These are phyloP conservation scores for Ampelomyces quisqualis DNA, from an alignment of 2,329 filamentous ascomycete genomes.

Conservation along the genomic window DNA sequence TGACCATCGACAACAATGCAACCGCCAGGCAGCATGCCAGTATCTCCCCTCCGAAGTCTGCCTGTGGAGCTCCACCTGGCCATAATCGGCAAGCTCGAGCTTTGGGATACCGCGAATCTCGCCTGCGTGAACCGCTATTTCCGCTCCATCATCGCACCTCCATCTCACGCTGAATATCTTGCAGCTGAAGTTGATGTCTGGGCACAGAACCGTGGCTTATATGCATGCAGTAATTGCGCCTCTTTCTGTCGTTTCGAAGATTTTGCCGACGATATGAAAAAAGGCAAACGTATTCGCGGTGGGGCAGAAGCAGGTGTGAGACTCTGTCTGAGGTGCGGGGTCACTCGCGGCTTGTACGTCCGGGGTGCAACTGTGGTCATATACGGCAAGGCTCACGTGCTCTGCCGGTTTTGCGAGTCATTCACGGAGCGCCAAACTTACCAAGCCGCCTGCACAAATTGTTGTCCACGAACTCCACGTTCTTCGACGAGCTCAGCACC, in stretches of 20 bases:
- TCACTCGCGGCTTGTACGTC: conserved; percentile 20
- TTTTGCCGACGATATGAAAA: conserved; percentile 35
- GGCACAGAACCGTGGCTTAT: conserved; percentile 22
- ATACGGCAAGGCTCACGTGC: conserved; percentile 19
- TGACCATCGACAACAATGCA: not conserved
- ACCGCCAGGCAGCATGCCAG: conserved; percentile 16
- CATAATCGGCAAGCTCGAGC: conserved; percentile 22
- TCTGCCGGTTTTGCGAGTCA: conserved; percentile 19
- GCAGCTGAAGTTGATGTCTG: conserved; percentile 23
- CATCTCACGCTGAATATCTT: conserved; percentile 22
- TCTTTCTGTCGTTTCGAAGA: conserved; percentile 19
- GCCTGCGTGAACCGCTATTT: conserved; percentile 21
- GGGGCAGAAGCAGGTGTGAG: conserved; percentile 23
- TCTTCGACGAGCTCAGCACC: not conserved
- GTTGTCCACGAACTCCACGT: conserved; percentile 5
- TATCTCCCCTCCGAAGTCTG: conserved; percentile 21
- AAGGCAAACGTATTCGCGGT: conserved; percentile 28
- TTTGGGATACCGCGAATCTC: conserved; percentile 23
- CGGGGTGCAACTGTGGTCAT: conserved; percentile 23
- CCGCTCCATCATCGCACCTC: conserved; percentile 18
- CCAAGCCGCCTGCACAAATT: conserved; percentile 16
- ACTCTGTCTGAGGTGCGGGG: conserved; percentile 32
- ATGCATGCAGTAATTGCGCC: conserved; percentile 25
- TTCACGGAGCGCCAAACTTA: conserved; percentile 20
- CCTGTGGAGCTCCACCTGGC: conserved; percentile 29